phyloP scores from a whole-genome alignment of 345 rosid genomes.

The Carallia brachiata region DNA sequence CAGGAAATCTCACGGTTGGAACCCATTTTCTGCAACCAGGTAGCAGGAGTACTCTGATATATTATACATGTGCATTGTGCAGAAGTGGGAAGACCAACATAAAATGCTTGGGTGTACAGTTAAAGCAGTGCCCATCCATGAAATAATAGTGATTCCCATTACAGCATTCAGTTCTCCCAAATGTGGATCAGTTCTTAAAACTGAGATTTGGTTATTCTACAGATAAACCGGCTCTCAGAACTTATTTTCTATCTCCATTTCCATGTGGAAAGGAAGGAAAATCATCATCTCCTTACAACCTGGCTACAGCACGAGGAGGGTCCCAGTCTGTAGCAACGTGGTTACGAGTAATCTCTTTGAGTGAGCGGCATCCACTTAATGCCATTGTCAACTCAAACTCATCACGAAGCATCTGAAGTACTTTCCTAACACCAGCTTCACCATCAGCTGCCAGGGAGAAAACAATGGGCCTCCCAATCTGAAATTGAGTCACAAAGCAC shows the following conservation, averaged over 20 bases:
- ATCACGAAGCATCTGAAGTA: constrained; percentile 68
- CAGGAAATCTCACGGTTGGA: no score
- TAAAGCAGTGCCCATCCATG: constrained; percentile 9
- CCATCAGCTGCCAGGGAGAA: constrained; percentile 84
- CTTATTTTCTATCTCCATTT: background rate
- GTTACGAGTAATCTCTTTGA: constrained; percentile 73
- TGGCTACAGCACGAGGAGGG: constrained; percentile 30
- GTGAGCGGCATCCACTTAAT: constrained; percentile 76
- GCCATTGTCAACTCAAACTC: constrained; percentile 95
- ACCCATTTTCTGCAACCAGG: background rate
- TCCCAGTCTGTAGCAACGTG: constrained; percentile 77
- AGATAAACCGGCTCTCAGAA: background rate
- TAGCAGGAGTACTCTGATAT: background rate
- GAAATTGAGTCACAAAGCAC: constrained; percentile 5
- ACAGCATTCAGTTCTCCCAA: background rate
- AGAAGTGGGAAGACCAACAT: background rate
- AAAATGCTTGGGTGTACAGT: background rate
- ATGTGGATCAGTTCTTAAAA: constrained; percentile 2
- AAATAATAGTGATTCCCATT: background rate
- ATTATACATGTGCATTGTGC: background rate
- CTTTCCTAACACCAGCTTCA: constrained; percentile 69
- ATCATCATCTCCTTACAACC: constrained; percentile 8
- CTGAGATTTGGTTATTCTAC: background rate
- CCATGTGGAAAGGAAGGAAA: background rate
- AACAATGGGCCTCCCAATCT: constrained; percentile 90